phyloP scores from a whole-genome alignment of 805 yeast species.

The Henningerozyma blattae region DNA sequence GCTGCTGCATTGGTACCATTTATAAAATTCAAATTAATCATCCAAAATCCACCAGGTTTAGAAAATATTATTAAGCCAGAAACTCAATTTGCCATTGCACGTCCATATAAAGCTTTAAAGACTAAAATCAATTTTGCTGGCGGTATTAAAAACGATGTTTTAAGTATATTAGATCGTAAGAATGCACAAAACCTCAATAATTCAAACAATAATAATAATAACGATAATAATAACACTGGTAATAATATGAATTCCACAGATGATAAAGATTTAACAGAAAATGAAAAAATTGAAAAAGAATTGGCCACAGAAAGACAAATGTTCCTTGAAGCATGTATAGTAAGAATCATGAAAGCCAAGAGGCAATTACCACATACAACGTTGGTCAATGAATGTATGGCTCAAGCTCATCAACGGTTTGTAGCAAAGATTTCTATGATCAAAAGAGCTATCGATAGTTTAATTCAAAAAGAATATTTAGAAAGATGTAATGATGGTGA shows the following conservation, averaged over 20 bases:
- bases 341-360: conserved; percentile 92
- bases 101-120: conserved; percentile 76
- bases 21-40: conserved; percentile 62
- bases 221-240: conserved; percentile 5
- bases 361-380: conserved; percentile 67
- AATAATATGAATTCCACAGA: conserved; percentile 28
- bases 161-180: conserved; percentile 10
- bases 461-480: conserved; percentile 78
- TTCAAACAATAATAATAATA: conserved; percentile 13
- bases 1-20: conserved; percentile 72
- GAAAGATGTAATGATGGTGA: conserved; percentile 63
- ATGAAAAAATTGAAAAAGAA: conserved; percentile 62
- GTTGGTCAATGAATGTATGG: conserved; percentile 76
- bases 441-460: conserved; percentile 71
- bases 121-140: conserved; percentile 69
- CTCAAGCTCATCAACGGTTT: conserved; percentile 72
- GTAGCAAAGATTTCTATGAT: conserved; percentile 77
- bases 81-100: conserved; percentile 57
- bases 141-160: conserved; percentile 33
- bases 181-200: conserved; percentile 12
- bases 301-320: conserved; percentile 79
- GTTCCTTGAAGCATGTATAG: conserved; percentile 85
- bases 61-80: conserved; percentile 39
- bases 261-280: conserved; percentile 42
- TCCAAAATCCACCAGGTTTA: conserved; percentile 50